Percentiles rank a stretch among this genome's conserved stretches.
These are phyloP conservation scores for Pythium coloratum DNA, from an alignment of 352 stramenopile species.

Conservation along the genomic window DNA sequence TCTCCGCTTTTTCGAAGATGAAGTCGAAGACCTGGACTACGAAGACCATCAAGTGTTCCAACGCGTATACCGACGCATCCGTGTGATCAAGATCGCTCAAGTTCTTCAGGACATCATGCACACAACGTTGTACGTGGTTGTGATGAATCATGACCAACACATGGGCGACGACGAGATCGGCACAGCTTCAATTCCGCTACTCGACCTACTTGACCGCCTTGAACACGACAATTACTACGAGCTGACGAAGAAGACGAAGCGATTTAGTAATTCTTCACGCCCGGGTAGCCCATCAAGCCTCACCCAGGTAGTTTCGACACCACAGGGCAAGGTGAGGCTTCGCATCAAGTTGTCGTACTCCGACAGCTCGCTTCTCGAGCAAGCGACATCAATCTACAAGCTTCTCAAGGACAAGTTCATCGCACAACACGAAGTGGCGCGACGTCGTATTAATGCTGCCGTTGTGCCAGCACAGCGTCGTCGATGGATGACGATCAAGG, in stretches of 20 bases:
- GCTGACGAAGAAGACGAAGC: conserved; percentile 36
- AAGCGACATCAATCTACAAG: conserved; percentile 67
- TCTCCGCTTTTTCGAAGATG: conserved; percentile 58
- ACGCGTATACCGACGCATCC: conserved; percentile 53
- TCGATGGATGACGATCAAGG: conserved; percentile 60
- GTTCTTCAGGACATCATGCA: conserved; percentile 68
- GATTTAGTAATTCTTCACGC: not conserved
- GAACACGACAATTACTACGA: conserved; percentile 63
- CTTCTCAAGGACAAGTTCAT: conserved; percentile 64
- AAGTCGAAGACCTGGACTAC: conserved; percentile 65
- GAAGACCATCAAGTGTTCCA: conserved; percentile 52
- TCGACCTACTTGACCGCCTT: conserved; percentile 68
- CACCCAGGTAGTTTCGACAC: conserved; percentile 9
- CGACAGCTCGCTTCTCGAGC: conserved; percentile 59
- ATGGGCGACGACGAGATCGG: conserved; percentile 54
- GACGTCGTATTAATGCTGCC: conserved; percentile 53
- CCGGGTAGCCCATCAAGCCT: conserved; percentile 9
- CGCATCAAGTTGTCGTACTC: conserved; percentile 52
- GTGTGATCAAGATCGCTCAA: conserved; percentile 52
- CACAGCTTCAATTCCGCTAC: conserved; percentile 54
- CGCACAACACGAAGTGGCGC: conserved; percentile 50
- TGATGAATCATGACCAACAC: conserved; percentile 56
- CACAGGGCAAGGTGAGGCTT: conserved; percentile 46
- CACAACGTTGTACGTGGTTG: conserved; percentile 49
- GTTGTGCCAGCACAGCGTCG: conserved; percentile 63